Evolutionary conservation across 164 flowering plant species (phyloP), one percentile per base, ranked within the genome.

Genomic region (Stephania japonica): DNA sequence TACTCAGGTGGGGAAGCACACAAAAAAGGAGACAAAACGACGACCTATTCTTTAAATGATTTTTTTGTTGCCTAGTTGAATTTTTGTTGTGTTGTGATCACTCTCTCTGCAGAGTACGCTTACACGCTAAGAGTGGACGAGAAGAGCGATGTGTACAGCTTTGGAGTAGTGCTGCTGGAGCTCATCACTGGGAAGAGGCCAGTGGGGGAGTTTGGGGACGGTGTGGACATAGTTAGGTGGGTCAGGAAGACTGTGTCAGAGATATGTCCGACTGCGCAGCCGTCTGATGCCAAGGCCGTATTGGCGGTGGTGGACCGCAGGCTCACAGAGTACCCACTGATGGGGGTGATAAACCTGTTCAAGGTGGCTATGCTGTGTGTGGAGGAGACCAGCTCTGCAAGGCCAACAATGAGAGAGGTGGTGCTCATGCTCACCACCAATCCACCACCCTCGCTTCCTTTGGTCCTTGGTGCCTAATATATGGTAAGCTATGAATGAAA

Each of bases 121-220:
- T 92, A 91, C 85, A 94, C 99, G 11, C 80, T 94, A 77, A 83
- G 87, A 69, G 92, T 94, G 68, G 97, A 92, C 72, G 97, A 92
- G 84, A 94, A 94, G 75, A 92, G 91, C 73, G 99, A 94, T 42
- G 99, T 94, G 63, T 94, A 94, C 90, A 94, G 99, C 80, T 92
- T 92, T 38, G 99, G 99, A 0, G 97, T 94, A 21, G 99, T 94
- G 68, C 74, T 94, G 76, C 78, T 94, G 74, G 99, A 94, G 78
- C 85, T 94, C 42, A 84, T 92, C 32, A 82, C 97, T 0, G 99
- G 99, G 12, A 77, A 85, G n/a, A 90, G 81, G 78, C 97, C 99
- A 3, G 97, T 94, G 42, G 97, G 97, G 0, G 97, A 89, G 63
- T 94, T 92, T 64, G 99, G 94, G 0, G 97, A 94, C 6, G 99